Evolutionary conservation across 352 stramenopile genomes (phyloP), one percentile per base, ranked within the genome.

Genomic region (Globisporangium irregulare): DNA sequence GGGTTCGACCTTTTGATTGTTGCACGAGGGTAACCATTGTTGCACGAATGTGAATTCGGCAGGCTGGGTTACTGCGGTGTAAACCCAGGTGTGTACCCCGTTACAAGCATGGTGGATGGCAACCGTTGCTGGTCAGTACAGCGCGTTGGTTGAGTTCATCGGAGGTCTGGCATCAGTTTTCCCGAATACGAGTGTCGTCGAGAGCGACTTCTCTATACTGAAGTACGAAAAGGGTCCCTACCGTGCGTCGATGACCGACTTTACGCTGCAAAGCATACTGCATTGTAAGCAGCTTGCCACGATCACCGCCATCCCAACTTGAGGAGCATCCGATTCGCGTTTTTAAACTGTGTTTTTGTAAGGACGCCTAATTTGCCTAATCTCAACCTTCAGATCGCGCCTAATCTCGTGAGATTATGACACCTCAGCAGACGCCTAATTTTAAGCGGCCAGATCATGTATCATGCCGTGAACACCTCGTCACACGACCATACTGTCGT

Each of bases 401-500:
- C 48, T 55, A 55, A 29, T 55, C 48, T 55, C n/a, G 48, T 54
- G 20, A 55, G n/a, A 55, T 55, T 55, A 55, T 55, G 48, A 55
- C 48, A 55, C 20, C 29, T 29, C 48, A 20, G 20, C 48, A 55
- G 20, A 14, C 5, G 48, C 48, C 48, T 55, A 55, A 55, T 29
- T 55, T 55, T 55, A 55, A 55, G 48, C 18, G 48, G 48, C 48
- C n/a, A 53, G 46, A 10, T 50, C 32, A 36, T 36, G 32, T 8
- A 36, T 36, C 32, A 36, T 36, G 32, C 32, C 4, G 32, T 36
- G 32, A 36, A 34, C 29, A 36, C 32, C 32, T 36, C 7, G 6
- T 36, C 32, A 7, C 32, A 36, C 32, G 32, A 29, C 1, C 27
- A 36, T 36, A 36, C 2, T 36, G 32, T 36, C 7, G 2, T 36